phyloP scores from a whole-genome alignment of 805 yeast species.

The Soucietia sequanensis region DNA sequence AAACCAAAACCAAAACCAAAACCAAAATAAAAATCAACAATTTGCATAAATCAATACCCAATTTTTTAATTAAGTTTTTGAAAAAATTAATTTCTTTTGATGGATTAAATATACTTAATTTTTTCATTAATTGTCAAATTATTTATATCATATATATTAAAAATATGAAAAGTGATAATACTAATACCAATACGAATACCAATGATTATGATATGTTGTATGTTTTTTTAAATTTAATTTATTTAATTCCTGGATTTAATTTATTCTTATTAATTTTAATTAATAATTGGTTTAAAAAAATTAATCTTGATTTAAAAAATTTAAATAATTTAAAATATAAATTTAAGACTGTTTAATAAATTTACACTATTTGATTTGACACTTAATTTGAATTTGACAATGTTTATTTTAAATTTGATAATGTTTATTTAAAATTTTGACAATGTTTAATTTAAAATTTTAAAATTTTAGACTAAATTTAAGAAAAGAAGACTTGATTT shows the following conservation, averaged over 20 bases:
- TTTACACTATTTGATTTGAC: too few species aligned
- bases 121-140: not conserved
- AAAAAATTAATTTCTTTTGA: slow-evolving; percentile 1
- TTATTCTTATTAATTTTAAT: slow-evolving; percentile 6
- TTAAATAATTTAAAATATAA: slow-evolving; percentile 14
- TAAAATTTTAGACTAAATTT: too few species aligned
- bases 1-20: too few species aligned
- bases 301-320: slow-evolving; percentile 8
- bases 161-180: slow-evolving; percentile 1
- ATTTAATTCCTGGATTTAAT: slow-evolving; percentile 10
- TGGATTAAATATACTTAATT: slow-evolving; percentile 3
- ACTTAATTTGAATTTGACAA: too few species aligned
- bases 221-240: slow-evolving; percentile 1
- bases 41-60: too few species aligned
- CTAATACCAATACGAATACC: too few species aligned
- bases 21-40: too few species aligned
- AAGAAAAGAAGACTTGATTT: too few species aligned
- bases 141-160: not conserved
- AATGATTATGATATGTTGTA: too few species aligned
- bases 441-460: too few species aligned
- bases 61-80: not conserved
- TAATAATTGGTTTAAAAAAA: slow-evolving; percentile 8
- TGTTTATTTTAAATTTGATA: too few species aligned
- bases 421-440: too few species aligned
- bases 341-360: slow-evolving; percentile 13